phyloP scores from a whole-genome alignment of 345 rosid species.

The Camelina laxa region DNA sequence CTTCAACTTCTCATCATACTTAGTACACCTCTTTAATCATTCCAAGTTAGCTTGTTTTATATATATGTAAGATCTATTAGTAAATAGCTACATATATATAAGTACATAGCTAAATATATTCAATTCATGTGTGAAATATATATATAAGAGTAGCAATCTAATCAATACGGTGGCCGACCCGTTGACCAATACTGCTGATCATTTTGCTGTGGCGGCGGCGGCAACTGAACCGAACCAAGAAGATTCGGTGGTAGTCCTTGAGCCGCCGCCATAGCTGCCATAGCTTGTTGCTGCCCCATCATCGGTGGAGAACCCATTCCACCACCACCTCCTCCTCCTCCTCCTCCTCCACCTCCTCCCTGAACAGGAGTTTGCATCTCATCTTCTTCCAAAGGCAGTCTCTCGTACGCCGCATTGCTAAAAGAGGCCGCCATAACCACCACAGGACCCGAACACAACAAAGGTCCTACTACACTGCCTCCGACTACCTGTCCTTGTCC shows the following conservation, averaged over 20 bases:
- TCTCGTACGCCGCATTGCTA: conserved; percentile 97
- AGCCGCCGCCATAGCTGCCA: conserved; percentile 53
- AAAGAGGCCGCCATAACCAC: conserved; percentile 98
- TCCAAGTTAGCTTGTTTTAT: conserved; percentile 40
- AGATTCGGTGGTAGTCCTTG: conserved; percentile 91
- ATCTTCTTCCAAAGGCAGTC: conserved; percentile 91
- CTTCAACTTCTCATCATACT: conserved; percentile 25
- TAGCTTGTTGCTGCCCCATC: conserved; percentile 61
- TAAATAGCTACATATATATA: conserved; percentile 43
- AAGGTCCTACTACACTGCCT: conserved; percentile 92
- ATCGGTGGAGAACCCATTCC: conserved; percentile 77
- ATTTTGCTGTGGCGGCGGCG: conserved; percentile 46
- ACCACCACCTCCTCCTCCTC: conserved; percentile 48
- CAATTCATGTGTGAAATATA: conserved; percentile 4
- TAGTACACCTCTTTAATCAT: conserved; percentile 21
- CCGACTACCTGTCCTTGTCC: conserved; percentile 99
- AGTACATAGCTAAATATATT: conserved; percentile 31
- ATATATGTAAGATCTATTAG: conserved; percentile 42
- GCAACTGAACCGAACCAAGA: conserved; percentile 79
- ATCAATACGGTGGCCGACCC: conserved; percentile 72
- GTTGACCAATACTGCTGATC: conserved; percentile 85
- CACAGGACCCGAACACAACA: conserved; percentile 86
- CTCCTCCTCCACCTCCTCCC: background rate
- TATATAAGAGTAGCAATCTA: conserved; percentile 25
- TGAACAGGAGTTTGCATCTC: conserved; percentile 61